Percentiles rank a stretch among this genome's conserved stretches.
phyloP scores from a whole-genome alignment of 169 alveolate genomes.

The Amoebophrya sp. region DNA sequence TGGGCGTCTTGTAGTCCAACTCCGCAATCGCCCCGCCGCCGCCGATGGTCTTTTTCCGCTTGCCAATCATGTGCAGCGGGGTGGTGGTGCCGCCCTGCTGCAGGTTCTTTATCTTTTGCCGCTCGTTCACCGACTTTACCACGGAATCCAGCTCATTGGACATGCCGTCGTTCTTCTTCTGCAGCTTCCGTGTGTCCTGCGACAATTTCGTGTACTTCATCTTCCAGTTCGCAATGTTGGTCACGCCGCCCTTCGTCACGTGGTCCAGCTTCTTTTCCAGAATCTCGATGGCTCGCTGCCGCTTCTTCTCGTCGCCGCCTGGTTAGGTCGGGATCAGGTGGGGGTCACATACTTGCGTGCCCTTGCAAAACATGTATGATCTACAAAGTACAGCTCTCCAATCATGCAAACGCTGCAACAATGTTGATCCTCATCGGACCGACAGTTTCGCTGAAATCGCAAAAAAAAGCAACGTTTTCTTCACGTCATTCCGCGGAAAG shows the following conservation, averaged over 20 bases:
- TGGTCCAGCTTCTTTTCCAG: slow-evolving; percentile 9
- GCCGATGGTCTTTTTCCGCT: neutral
- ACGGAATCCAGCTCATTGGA: neutral
- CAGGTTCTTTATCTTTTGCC: neutral
- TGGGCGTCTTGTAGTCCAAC: neutral
- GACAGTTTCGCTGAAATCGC: too few relatives aligned
- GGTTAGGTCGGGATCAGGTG: too few relatives aligned
- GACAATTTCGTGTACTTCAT: neutral
- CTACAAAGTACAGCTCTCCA: too few relatives aligned
- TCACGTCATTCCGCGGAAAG: too few relatives aligned
- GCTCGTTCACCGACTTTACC: neutral
- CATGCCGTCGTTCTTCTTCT: neutral
- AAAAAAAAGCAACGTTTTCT: too few relatives aligned
- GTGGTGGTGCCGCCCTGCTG: neutral
- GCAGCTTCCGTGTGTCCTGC: neutral
- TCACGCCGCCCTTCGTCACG: neutral
- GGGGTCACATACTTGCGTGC: too few relatives aligned
- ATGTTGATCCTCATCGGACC: too few relatives aligned
- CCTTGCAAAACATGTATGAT: too few relatives aligned
- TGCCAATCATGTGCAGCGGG: neutral
- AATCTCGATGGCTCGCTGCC: neutral
- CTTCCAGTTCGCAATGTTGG: neutral
- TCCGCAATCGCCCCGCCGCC: slow-evolving; percentile 6
- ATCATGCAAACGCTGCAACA: too few relatives aligned
- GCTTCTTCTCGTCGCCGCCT: slow-evolving; percentile 28